Evolutionary conservation across 2,329 filamentous ascomycete genomes (phyloP).

Genomic region (Diaporthe helianthi): DNA sequence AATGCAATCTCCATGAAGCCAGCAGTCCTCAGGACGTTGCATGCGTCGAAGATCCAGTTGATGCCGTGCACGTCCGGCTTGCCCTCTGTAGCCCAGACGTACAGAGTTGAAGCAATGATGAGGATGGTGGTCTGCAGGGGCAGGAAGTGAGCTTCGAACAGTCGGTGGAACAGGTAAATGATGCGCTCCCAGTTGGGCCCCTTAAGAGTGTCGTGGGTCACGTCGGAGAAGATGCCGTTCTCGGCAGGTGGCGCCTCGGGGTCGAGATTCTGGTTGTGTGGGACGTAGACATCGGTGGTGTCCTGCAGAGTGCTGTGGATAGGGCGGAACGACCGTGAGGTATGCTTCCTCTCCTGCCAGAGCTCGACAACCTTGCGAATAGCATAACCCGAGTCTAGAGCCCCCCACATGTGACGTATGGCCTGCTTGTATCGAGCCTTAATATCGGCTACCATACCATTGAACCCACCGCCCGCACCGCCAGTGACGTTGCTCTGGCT

Average conservation of each 20-base stretch:
- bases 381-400: conserved; percentile 72
- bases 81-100: conserved; percentile 60
- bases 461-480: conserved; percentile 60
- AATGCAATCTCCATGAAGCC: conserved; percentile 69
- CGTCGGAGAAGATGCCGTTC: conserved; percentile 62
- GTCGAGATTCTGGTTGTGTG: conserved; percentile 50
- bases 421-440: conserved; percentile 75
- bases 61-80: conserved; percentile 60
- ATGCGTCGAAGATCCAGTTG: conserved; percentile 65
- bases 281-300: conserved; percentile 55
- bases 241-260: conserved; percentile 50
- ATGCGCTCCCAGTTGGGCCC: conserved; percentile 63
- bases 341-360: conserved; percentile 64
- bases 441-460: conserved; percentile 64
- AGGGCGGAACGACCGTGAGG: conserved; percentile 60
- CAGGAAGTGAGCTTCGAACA: conserved; percentile 79
- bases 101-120: conserved; percentile 67
- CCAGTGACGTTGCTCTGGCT: conserved; percentile 77
- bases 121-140: conserved; percentile 72
- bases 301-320: conserved; percentile 60
- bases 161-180: conserved; percentile 66
- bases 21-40: conserved; percentile 64
- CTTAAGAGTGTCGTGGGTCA: conserved; percentile 58
- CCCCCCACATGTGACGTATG: conserved; percentile 78
- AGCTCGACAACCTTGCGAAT: conserved; percentile 64